Evolutionary conservation across 129 eudicot genomes (phyloP).

Genomic region (Rutidosis leptorrhynchoides): DNA sequence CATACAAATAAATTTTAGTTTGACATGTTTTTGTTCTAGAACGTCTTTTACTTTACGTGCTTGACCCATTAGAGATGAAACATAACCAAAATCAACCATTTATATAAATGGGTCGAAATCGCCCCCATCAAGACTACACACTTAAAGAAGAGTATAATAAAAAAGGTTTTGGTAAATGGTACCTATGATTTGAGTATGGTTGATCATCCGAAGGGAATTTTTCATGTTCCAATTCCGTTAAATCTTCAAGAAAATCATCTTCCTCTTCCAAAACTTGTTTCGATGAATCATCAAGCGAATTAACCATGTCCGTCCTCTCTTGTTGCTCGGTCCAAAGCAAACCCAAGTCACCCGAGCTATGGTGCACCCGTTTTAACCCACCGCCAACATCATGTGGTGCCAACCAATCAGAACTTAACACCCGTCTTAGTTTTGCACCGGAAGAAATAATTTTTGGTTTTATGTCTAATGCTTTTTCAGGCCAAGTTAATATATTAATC

Average conservation of each 20-base stretch:
- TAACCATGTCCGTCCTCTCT: constrained; percentile 42
- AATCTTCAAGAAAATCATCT: constrained; percentile 46
- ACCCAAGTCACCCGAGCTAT: constrained; percentile 70
- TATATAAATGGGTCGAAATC: not conserved
- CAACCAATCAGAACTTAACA: constrained; percentile 48
- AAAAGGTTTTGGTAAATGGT: not conserved
- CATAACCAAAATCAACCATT: not conserved
- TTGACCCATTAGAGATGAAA: not conserved
- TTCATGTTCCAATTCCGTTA: constrained; percentile 31
- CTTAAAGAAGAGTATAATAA: not conserved
- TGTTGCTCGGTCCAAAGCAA: constrained; percentile 44
- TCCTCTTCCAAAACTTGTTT: constrained; percentile 61
- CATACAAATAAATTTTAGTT: too few species aligned
- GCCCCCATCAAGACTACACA: not conserved
- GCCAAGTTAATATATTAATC: constrained; percentile 60
- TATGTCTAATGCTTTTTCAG: constrained; percentile 59
- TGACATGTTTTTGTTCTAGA: not conserved
- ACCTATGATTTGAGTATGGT: constrained; percentile 29
- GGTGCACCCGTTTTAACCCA: constrained; percentile 59
- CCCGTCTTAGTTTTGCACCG: constrained; percentile 55
- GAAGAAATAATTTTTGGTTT: constrained; percentile 55
- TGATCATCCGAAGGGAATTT: constrained; percentile 17
- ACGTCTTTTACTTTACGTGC: not conserved
- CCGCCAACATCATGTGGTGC: constrained; percentile 28
- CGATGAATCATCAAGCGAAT: constrained; percentile 45